Evolutionary conservation across 768 basidiomycete species (phyloP).

Genomic region (Termitomyces sp.): DNA sequence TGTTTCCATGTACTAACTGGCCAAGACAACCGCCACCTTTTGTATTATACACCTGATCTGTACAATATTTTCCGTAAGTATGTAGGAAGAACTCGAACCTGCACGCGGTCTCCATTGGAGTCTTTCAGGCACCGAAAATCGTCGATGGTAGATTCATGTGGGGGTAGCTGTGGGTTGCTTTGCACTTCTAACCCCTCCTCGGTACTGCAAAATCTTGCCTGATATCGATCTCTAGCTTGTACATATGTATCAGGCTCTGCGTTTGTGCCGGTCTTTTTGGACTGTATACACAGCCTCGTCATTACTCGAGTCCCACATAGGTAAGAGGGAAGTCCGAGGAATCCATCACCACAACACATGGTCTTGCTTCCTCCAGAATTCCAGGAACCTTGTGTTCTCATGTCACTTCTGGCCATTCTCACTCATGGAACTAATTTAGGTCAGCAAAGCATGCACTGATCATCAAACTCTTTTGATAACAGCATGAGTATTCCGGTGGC

Average conservation of each 20-base stretch:
- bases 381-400: not conserved
- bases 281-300: not conserved
- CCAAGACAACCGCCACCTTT: not conserved
- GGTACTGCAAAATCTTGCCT: not conserved
- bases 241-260: not conserved
- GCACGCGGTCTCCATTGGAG: not conserved
- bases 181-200: not conserved
- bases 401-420: not conserved
- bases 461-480: constrained; percentile 31
- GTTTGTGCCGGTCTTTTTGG: not conserved
- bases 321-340: not conserved
- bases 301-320: not conserved
- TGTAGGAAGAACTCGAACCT: not conserved
- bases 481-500: constrained; percentile 47
- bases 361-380: not conserved
- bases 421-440: not conserved
- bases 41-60: not conserved
- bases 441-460: not conserved
- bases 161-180: not conserved
- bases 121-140: not conserved
- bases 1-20: not conserved
- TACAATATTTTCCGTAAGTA: not conserved
- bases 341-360: not conserved
- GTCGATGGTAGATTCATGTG: not conserved
- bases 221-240: not conserved